phyloP scores from a whole-genome alignment of 1,284 basidiomycete genomes.

The Irpex lacteus region DNA sequence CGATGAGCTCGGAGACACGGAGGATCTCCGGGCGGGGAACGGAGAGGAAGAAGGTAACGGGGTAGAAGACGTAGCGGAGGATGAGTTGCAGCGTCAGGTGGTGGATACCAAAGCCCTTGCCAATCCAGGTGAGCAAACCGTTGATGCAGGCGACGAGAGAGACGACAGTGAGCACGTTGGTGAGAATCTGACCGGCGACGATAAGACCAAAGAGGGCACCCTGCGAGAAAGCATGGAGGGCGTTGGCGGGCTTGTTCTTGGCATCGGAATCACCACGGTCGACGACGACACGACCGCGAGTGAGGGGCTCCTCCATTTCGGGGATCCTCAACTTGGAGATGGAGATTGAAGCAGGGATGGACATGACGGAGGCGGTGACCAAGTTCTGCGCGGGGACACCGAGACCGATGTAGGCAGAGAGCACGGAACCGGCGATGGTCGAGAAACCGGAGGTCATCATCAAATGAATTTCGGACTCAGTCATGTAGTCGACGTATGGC shows the following conservation, averaged over 20 bases:
- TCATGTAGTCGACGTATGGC: conserved; percentile 89
- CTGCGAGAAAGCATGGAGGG: conserved; percentile 85
- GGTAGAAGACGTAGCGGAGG: conserved; percentile 86
- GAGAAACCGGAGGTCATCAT: conserved; percentile 90
- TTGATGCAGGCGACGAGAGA: conserved; percentile 82
- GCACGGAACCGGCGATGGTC: conserved; percentile 88
- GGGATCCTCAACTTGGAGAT: conserved; percentile 87
- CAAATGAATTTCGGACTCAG: conserved; percentile 85
- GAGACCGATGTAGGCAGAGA: conserved; percentile 80
- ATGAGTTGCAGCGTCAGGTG: conserved; percentile 82
- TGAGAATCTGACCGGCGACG: conserved; percentile 81
- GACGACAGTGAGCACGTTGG: conserved; percentile 79
- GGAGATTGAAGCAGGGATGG: conserved; percentile 89
- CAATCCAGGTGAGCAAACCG: conserved; percentile 87
- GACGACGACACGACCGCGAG: conserved; percentile 76
- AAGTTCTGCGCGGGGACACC: conserved; percentile 84
- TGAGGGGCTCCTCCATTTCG: conserved; percentile 83
- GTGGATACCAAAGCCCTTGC: conserved; percentile 81
- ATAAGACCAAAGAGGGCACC: conserved; percentile 85
- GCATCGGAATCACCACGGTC: conserved; percentile 65
- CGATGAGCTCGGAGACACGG: conserved; percentile 75
- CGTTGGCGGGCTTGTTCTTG: conserved; percentile 63
- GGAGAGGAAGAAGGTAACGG: conserved; percentile 79
- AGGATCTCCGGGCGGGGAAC: conserved; percentile 74
- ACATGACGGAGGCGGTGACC: conserved; percentile 91